Percentiles rank a stretch among this genome's conserved stretches.
phyloP scores from a whole-genome alignment of 73 alveolate species.

The Blepharisma japonicum region DNA sequence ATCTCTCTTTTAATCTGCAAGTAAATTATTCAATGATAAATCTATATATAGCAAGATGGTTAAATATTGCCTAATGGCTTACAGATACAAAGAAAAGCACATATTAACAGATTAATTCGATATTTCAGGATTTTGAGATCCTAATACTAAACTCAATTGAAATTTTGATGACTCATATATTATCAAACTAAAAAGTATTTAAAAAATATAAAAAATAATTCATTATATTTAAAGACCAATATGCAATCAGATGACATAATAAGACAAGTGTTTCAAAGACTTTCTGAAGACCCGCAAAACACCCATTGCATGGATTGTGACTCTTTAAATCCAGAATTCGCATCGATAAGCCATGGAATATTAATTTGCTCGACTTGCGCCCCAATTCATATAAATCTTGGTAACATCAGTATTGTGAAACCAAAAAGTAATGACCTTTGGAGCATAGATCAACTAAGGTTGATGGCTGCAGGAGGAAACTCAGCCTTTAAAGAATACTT shows the following conservation, averaged over 20 bases:
- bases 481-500: conserved; percentile 23
- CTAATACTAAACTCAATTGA: too few species aligned
- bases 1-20: too few species aligned
- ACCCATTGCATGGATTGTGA: background rate
- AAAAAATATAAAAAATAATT: too few species aligned
- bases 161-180: too few species aligned
- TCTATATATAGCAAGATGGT: too few species aligned
- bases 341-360: conserved; percentile 11
- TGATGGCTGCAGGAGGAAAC: conserved; percentile 21
- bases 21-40: too few species aligned
- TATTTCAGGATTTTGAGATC: too few species aligned
- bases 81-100: too few species aligned
- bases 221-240: too few species aligned
- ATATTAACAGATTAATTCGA: too few species aligned
- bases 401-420: background rate
- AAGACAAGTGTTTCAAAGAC: background rate
- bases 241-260: background rate
- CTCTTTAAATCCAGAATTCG: background rate
- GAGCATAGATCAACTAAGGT: background rate
- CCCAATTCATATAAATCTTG: background rate
- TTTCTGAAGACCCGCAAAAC: background rate
- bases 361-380: conserved; percentile 16
- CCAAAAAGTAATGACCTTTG: background rate
- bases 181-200: too few species aligned
- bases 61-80: too few species aligned